Evolutionary conservation across 2,329 filamentous ascomycete genomes (phyloP).

Genomic region (Cordyceps tenuipes): DNA sequence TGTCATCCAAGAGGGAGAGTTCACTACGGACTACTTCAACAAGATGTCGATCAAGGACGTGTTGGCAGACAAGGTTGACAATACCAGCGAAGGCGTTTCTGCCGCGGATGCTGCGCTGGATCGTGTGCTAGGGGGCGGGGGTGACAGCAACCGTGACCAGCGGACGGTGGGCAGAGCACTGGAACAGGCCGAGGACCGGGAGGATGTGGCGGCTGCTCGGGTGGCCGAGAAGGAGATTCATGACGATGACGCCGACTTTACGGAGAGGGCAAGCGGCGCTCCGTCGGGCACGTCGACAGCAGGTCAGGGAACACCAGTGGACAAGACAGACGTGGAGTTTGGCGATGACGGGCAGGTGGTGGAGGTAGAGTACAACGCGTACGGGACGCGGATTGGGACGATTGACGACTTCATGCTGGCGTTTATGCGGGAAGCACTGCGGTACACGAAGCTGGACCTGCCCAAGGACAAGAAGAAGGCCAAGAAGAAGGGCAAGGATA

Average conservation of each 20-base stretch:
- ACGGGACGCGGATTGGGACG: constrained; percentile 47
- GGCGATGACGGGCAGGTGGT: constrained; percentile 26
- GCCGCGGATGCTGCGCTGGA: constrained; percentile 80
- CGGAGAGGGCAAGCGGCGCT: constrained; percentile 47
- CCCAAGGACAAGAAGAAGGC: constrained; percentile 57
- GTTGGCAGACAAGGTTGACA: constrained; percentile 50
- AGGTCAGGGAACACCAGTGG: constrained; percentile 43
- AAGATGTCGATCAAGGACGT: constrained; percentile 66
- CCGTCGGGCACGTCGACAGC: constrained; percentile 42
- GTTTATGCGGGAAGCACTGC: constrained; percentile 56
- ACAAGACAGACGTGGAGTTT: constrained; percentile 23
- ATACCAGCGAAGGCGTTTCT: constrained; percentile 44
- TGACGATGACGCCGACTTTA: constrained; percentile 78
- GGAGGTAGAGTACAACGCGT: constrained; percentile 49
- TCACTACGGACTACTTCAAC: constrained; percentile 94
- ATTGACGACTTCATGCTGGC: constrained; percentile 71
- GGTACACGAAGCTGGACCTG: constrained; percentile 51
- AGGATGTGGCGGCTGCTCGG: constrained; percentile 82
- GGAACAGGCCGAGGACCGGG: constrained; percentile 83
- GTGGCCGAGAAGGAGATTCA: constrained; percentile 83
- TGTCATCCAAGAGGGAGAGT: constrained; percentile 95
- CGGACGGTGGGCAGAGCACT: constrained; percentile 62
- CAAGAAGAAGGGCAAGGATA: constrained; percentile 52
- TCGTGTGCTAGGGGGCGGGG: constrained; percentile 64
- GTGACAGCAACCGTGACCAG: constrained; percentile 52